Base-by-base conservation (phyloP, 1,284 basidiomycete species). In the Austropuccinia psidii region DNA sequence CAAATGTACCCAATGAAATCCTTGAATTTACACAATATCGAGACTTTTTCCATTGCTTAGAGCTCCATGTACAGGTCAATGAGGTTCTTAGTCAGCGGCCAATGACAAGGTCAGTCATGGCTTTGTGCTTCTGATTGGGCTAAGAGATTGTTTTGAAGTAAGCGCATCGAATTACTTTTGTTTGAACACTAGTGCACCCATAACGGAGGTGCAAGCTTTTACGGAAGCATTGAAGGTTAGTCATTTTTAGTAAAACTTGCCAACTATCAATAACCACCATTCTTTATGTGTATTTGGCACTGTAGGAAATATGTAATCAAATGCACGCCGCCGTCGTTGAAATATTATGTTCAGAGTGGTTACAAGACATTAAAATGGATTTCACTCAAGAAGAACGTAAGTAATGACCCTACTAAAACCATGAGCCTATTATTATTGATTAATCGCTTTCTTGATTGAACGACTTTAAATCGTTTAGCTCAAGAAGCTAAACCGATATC, bases 401-500 rank as follows among this genome's bases (percentile, higher is more conserved):
- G 74, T 52, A 33, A 47, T 65, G 24, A 13, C 39, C 52, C 55
- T 37, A 52, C 65, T 58, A 60, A 50, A 52, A 15, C 31, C 43
- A 21, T 15, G 7, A 17, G 15, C 29, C 35, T 52, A 0, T 11
- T 54, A 33, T 33, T 27, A 58, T 58, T 4, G 15, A n/a, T 29
- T 35, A 49, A 13, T 1, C 7, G 49, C 29, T 50, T 50, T 13
- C 39, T 13, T 7, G 37, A 11, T 65, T 33, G 9, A 17, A 33
- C 39, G 39, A 24, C 33, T 29, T 24, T 35, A 31, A 29, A 57
- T 49, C 27, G 52, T 31, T 3, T 27, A 62, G 43, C 17, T n/a
- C 6, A 33, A 61, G 68, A 72, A 29, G 31, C 37, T 27, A 57
- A 72, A 1, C n/a, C 68, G 75, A 31, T 77, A 85, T 86, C 83